Percentiles rank a stretch among this genome's conserved stretches.
Conservation (phyloP, 1,284 basidiomycete species). For the Cryptococcus sp. region DNA sequence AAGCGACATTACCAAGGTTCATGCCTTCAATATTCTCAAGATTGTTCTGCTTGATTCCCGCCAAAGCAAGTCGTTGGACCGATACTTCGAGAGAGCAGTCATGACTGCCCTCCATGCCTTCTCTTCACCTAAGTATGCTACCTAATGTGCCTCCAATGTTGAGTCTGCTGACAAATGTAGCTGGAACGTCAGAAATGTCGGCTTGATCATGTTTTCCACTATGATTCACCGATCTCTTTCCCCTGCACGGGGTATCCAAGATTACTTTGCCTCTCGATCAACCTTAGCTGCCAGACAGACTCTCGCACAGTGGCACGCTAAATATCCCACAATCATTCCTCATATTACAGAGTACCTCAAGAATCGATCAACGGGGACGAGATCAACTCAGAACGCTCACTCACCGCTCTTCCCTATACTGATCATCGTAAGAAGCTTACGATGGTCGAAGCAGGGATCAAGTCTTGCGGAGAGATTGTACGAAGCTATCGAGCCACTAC, state of each 20-base stretch:
- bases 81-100: conserved; percentile 39
- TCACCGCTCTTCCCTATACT: conserved; percentile 42
- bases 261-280: conserved; percentile 22
- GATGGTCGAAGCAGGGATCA: conserved; percentile 23
- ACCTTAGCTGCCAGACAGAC: conserved; percentile 32
- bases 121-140: conserved; percentile 37
- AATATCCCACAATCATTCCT: conserved; percentile 35
- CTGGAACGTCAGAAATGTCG: conserved; percentile 48
- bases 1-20: conserved; percentile 39
- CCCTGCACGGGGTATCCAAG: conserved; percentile 23
- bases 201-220: conserved; percentile 43
- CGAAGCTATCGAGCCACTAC: conserved; percentile 19
- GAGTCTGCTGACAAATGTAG: conserved; percentile 16
- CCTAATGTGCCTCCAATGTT: conserved; percentile 1
- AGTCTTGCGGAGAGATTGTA: conserved; percentile 20
- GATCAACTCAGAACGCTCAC: conserved; percentile 12
- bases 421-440: conserved; percentile 39
- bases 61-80: conserved; percentile 30
- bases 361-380: background rate
- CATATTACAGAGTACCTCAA: conserved; percentile 23
- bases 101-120: conserved; percentile 41
- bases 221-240: conserved; percentile 37
- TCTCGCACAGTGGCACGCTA: conserved; percentile 30
- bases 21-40: conserved; percentile 46
- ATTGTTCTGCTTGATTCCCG: conserved; percentile 44